Base-by-base conservation (phyloP, 352 stramenopile genomes). In the Phytophthora parvispora region DNA sequence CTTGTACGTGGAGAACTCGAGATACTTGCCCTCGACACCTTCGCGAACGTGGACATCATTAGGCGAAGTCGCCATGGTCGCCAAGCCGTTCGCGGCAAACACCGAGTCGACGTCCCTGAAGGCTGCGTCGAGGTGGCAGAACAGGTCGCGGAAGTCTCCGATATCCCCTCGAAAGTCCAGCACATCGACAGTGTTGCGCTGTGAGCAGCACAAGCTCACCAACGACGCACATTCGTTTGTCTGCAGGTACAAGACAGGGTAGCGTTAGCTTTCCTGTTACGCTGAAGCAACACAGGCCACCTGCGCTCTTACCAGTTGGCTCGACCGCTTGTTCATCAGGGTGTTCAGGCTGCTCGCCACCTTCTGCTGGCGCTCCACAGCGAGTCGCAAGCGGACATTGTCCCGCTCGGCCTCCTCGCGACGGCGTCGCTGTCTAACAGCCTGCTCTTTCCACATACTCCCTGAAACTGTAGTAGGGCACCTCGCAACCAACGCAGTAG, bases 1-100 rank as follows among this genome's bases (percentile, higher is more conserved):
- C 28, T 77, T 72, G 20, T 58, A 63, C 5, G 61, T 72, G 6
- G 54, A 74, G n/a, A 77, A 60, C 13, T 79, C 72, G 12, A 73
- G 59, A 32, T 74, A 70, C n/a, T 62, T 76, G 13, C 58, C 57
- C 5, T 70, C 50, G n/a, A 60, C 56, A 27, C 52, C 67, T 64
- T 79, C 67, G 22, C 65, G 67, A 13, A 79, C 52, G 20, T 69
- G 64, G n/a, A 74, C 62, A 36, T 70, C 60, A 20, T 40, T 25
- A 10, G 62, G 60, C 7, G 72, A 61, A 47, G 49, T 63, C 32
- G 63, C 34, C 58, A 70, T 68, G 20, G 22, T 42, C 5, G 55
- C 22, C 12, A 79, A 31, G 13, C 72, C 67, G 28, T 79, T 79
- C 1, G 54, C 53, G 22, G 64, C 72, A 42, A 77, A 71, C 2